Conservation (phyloP, 352 stramenopile genomes). For the Thalassiosira livingstoniorum region DNA sequence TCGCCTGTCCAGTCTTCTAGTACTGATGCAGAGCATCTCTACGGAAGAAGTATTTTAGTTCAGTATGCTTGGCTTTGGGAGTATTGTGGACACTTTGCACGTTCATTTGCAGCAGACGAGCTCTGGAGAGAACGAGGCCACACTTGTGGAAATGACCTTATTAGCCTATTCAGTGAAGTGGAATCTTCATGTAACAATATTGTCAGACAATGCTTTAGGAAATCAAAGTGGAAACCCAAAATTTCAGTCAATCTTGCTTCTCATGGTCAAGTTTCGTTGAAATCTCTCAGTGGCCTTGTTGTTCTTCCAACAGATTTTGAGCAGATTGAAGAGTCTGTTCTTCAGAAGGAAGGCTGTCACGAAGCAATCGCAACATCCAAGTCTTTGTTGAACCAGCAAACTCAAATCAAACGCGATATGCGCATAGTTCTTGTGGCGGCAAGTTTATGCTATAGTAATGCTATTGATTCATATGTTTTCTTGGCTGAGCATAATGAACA, state of each 20-base stretch:
- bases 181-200: slow-evolving; percentile 53
- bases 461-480: slow-evolving; percentile 59
- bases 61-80: slow-evolving; percentile 83
- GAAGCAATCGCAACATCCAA: slow-evolving; percentile 55
- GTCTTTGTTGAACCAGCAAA: slow-evolving; percentile 64
- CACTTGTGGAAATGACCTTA: slow-evolving; percentile 76
- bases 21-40: slow-evolving; percentile 1
- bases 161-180: slow-evolving; percentile 80
- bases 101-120: slow-evolving; percentile 82
- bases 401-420: slow-evolving; percentile 70
- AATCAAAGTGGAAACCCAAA: slow-evolving; percentile 32
- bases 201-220: slow-evolving; percentile 41
- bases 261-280: slow-evolving; percentile 67
- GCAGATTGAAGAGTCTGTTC: slow-evolving; percentile 56
- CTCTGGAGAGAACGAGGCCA: slow-evolving; percentile 83
- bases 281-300: slow-evolving; percentile 67
- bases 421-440: slow-evolving; percentile 79
- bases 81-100: slow-evolving; percentile 83
- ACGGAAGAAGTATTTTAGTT: slow-evolving; percentile 53
- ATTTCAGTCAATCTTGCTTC: slow-evolving; percentile 36
- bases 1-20: slow-evolving; percentile 16
- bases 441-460: slow-evolving; percentile 71
- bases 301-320: slow-evolving; percentile 56
- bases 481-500: slow-evolving; percentile 26
- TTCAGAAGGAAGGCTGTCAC: slow-evolving; percentile 56